These are phyloP conservation scores for Tetrapisispora nanseiensis DNA, from an alignment of 805 yeast genomes.

Conservation along the genomic window DNA sequence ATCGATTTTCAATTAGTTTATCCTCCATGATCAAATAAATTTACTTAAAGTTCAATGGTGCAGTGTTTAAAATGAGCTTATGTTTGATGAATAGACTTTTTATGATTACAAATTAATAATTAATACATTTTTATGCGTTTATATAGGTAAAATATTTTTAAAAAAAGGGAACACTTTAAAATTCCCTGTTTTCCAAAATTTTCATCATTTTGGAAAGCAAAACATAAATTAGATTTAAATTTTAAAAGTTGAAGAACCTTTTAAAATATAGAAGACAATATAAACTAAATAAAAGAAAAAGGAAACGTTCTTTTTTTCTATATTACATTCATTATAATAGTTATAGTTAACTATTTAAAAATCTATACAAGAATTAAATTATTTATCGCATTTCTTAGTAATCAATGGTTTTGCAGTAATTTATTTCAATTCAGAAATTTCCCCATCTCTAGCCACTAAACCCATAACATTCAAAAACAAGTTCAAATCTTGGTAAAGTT, in stretches of 20 bases:
- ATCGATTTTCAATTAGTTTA: constrained; percentile 4
- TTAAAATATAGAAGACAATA: neutral
- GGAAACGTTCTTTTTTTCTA: neutral
- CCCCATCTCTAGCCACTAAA: constrained; percentile 80
- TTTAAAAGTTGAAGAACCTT: neutral
- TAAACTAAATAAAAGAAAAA: no score
- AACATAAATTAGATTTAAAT: no score
- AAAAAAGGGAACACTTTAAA: neutral
- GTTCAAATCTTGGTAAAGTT: constrained; percentile 70
- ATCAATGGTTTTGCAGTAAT: no score
- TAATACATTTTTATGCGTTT: no score
- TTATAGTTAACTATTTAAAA: neutral
- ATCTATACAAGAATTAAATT: neutral
- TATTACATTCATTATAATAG: constrained; percentile 1
- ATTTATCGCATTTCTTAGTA: no score
- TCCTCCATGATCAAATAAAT: neutral
- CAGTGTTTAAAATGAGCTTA: neutral
- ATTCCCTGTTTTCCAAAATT: no score
- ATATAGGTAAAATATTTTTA: no score
- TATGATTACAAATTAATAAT: no score
- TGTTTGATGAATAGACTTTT: neutral
- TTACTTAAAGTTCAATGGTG: no score
- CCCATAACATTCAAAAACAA: constrained; percentile 95
- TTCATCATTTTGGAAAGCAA: no score
- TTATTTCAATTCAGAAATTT: constrained; percentile 63